These are phyloP conservation scores for Apiospora kogelbergensis DNA, from an alignment of 2,329 filamentous ascomycete species.

Conservation along the genomic window DNA sequence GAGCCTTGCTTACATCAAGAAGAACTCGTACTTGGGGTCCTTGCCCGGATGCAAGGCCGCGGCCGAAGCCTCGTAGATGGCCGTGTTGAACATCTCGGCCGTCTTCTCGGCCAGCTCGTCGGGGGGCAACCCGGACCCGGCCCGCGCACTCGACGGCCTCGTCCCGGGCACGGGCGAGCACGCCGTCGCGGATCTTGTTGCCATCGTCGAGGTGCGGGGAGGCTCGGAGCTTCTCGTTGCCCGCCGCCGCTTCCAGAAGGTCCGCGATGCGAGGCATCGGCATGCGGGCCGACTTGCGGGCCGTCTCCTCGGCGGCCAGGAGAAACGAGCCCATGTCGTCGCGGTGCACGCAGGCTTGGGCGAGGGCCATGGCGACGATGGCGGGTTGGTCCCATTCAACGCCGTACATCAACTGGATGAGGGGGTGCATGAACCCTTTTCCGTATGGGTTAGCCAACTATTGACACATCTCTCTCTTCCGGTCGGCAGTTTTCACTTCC, in stretches of 20 bases:
- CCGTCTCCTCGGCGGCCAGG: constrained; percentile 48
- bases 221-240: constrained; percentile 54
- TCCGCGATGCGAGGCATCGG: constrained; percentile 49
- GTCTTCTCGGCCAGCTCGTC: constrained; percentile 56
- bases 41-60: constrained; percentile 66
- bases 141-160: constrained; percentile 63
- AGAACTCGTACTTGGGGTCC: constrained; percentile 78
- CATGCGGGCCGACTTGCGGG: constrained; percentile 28
- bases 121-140: constrained; percentile 54
- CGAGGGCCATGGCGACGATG: constrained; percentile 76
- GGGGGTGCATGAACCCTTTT: constrained; percentile 69
- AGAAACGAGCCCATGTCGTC: constrained; percentile 56
- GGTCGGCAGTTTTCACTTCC: too few relatives aligned
- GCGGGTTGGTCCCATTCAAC: constrained; percentile 81
- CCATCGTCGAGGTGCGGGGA: constrained; percentile 52
- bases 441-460: not conserved
- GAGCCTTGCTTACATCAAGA: constrained; percentile 49
- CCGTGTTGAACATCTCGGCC: constrained; percentile 67
- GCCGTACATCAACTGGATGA: constrained; percentile 85
- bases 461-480: too few relatives aligned
- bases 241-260: constrained; percentile 60
- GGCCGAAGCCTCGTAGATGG: constrained; percentile 47
- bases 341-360: constrained; percentile 71
- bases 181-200: constrained; percentile 69
- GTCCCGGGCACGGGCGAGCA: constrained; percentile 61